Conservation (phyloP, 2,329 filamentous ascomycete species). For the Alternaria angustiovoidea region DNA sequence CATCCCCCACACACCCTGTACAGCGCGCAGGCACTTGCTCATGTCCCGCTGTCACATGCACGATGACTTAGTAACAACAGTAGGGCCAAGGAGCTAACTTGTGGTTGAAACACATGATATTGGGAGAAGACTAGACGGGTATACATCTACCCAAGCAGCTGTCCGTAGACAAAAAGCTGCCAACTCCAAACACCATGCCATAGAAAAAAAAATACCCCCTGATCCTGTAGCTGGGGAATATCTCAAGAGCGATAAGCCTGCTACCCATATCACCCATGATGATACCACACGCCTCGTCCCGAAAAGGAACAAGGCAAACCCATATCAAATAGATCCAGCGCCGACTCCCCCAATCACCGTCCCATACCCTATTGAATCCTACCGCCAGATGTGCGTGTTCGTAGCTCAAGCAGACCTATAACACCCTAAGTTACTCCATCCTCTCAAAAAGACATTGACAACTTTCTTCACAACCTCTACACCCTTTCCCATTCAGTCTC, state of each 20-base stretch:
- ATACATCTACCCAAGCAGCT: background rate
- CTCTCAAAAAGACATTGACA: constrained; percentile 28
- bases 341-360: too few species aligned
- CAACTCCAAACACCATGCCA: constrained; percentile 17
- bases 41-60: too few species aligned
- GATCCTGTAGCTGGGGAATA: background rate
- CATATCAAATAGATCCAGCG: too few species aligned
- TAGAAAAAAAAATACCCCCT: background rate
- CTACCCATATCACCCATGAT: too few species aligned
- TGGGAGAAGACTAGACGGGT: background rate
- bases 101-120: background rate
- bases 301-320: too few species aligned
- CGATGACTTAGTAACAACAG: background rate
- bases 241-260: background rate
- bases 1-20: too few species aligned
- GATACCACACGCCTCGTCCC: too few species aligned
- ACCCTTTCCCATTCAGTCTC: too few species aligned
- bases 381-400: too few species aligned
- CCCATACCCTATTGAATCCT: too few species aligned
- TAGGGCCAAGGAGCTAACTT: background rate
- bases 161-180: constrained; percentile 19
- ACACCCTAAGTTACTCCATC: constrained; percentile 44
- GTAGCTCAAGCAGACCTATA: constrained; percentile 14
- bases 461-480: too few species aligned
- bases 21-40: too few species aligned